Evolutionary conservation across 2,329 filamentous ascomycete species (phyloP).

Genomic region (Apiospora rasikravindrae): DNA sequence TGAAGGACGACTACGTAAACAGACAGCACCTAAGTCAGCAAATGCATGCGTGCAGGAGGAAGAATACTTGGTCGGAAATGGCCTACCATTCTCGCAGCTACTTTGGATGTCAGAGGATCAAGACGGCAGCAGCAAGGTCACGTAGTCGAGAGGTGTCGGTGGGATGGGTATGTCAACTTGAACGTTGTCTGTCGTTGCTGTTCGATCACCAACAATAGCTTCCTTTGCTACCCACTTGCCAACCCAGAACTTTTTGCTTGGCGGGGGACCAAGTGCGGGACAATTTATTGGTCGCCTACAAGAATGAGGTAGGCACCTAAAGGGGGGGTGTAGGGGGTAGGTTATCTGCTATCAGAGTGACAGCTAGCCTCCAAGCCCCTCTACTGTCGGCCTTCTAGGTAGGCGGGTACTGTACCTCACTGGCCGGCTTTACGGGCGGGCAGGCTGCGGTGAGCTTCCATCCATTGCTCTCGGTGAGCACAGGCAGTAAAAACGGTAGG

Average conservation of each 20-base stretch:
- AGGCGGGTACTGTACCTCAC: background rate
- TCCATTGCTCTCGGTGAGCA: background rate
- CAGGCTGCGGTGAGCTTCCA: background rate
- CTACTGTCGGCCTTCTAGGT: background rate
- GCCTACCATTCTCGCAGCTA: constrained; percentile 15
- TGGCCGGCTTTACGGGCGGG: background rate
- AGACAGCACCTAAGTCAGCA: constrained; percentile 20
- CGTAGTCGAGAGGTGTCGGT: constrained; percentile 2
- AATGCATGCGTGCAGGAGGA: background rate
- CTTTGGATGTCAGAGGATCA: background rate
- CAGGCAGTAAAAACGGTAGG: background rate
- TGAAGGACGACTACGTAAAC: constrained; percentile 62
- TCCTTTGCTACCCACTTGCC: constrained; percentile 12
- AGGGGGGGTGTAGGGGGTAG: constrained; percentile 3
- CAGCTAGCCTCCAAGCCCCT: background rate
- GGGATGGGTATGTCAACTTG: background rate
- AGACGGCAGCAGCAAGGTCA: constrained; percentile 4
- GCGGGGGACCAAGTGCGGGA: constrained; percentile 16
- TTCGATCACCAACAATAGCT: constrained; percentile 16
- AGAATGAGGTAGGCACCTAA: constrained; percentile 16
- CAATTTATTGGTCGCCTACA: constrained; percentile 10
- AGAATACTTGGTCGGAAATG: background rate
- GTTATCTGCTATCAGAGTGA: constrained; percentile 12
- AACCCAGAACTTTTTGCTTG: constrained; percentile 20
- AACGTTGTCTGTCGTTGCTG: background rate